Conservation (phyloP, 2,329 filamentous ascomycete genomes). For the Leptographium wingfieldii region DNA sequence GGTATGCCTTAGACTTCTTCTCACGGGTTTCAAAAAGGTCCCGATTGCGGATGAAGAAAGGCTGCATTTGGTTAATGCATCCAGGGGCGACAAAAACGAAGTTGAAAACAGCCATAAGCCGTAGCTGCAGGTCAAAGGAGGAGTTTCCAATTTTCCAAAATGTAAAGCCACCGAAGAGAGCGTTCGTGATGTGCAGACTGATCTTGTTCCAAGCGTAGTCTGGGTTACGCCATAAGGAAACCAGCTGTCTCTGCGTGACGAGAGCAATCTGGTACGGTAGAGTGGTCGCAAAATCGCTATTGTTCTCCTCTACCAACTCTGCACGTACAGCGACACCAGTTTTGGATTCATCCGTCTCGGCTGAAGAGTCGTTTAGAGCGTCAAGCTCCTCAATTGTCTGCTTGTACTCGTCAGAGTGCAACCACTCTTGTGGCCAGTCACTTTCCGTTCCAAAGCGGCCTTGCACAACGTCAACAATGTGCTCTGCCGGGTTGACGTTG, state of each 20-base stretch:
- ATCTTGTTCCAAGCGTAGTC: constrained; percentile 78
- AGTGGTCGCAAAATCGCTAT: constrained; percentile 61
- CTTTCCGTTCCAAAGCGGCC: not conserved
- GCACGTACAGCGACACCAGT: not conserved
- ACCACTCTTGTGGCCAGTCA: constrained; percentile 23
- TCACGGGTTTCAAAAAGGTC: constrained; percentile 74
- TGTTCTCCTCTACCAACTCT: not conserved
- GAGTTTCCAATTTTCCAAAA: constrained; percentile 52
- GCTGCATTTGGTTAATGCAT: constrained; percentile 18
- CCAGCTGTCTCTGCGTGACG: constrained; percentile 61
- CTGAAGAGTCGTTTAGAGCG: not conserved
- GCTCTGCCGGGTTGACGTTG: constrained; percentile 1
- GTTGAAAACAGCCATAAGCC: constrained; percentile 57
- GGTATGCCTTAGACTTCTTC: constrained; percentile 69
- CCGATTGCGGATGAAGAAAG: constrained; percentile 72
- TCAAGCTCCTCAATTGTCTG: constrained; percentile 15
- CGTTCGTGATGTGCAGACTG: constrained; percentile 47
- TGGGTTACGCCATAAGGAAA: constrained; percentile 74
- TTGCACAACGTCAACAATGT: not conserved
- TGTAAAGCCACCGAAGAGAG: constrained; percentile 49
- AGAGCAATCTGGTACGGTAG: constrained; percentile 54
- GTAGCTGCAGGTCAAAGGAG: constrained; percentile 66
- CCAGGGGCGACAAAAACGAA: not conserved
- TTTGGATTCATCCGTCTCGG: not conserved
- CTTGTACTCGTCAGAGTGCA: constrained; percentile 48